Evolutionary conservation across 805 yeast genomes (phyloP), one percentile per base, ranked within the genome.

Genomic region (Sugiyamaella boreocaroliniensis): DNA sequence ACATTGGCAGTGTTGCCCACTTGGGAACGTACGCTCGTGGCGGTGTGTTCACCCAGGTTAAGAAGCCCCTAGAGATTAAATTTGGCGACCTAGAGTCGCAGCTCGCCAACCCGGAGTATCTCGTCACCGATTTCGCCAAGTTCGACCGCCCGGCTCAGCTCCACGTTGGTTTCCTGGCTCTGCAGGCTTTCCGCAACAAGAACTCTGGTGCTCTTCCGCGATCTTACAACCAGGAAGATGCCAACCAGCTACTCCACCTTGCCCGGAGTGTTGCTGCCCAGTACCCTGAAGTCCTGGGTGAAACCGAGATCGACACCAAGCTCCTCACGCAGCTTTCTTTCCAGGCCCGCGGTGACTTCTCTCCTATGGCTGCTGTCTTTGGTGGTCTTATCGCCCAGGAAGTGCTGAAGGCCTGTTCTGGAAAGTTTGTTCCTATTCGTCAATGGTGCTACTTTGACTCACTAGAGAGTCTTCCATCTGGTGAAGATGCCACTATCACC

Each of bases 381-480:
- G 99, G 99, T 68, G 98, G 98, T 34, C 74, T 92, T 51, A 85
- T 88, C 45, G 99, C 99, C 2, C 99, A 93, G 71, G 99, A 93
- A 71, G 97, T 88, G 18, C 77, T 93, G 66, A 93, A 93, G 72
- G 95, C 95, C 44, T 86, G 90, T 61, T 87, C 97, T 10, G 96
- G 97, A 48, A 93, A 93, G 71, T 93, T 90, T 64, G 81, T 83
- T n/a, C 99, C 99, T 8, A 74, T 92, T 50, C 85, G 86, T 68
- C 99, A 93, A 73, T 87, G 83, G 77, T 71, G 93, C 68, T 92
- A 92, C 70, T 93, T 87, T 68, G 99, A 93, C 64, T 89, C 98
- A 1, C 74, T 93, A 60, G 99, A 93, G 71, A 85, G 95, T 4
- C 75, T 90, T 61, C 97, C 99, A 26, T 55, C 60, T 43, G 74